phyloP scores from a whole-genome alignment of 805 yeast genomes.

The Cyberlindnera nakhonratchasimensis region DNA sequence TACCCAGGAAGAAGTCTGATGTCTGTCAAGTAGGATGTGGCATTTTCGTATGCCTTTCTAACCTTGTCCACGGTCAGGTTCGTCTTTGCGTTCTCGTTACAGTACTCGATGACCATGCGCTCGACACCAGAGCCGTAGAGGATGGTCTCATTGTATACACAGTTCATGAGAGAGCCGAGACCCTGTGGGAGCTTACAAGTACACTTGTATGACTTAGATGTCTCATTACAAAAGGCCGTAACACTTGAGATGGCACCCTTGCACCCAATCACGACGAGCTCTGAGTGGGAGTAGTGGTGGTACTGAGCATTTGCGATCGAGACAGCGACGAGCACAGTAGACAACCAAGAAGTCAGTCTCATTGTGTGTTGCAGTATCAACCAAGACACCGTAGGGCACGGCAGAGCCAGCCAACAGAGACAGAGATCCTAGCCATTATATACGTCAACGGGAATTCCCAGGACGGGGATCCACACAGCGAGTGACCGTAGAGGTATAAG shows the following conservation, averaged over 20 bases:
- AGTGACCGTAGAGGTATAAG: too few species aligned
- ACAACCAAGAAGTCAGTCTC: not conserved
- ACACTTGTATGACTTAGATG: slow-evolving; percentile 23
- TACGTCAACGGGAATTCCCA: too few species aligned
- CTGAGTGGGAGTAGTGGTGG: slow-evolving; percentile 18
- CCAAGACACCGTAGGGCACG: too few species aligned
- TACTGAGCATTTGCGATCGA: slow-evolving; percentile 5
- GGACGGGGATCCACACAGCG: too few species aligned
- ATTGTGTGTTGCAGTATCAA: not conserved
- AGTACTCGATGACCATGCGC: slow-evolving; percentile 26
- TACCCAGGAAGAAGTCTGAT: slow-evolving; percentile 32
- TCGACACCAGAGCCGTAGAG: slow-evolving; percentile 18
- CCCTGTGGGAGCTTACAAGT: slow-evolving; percentile 29
- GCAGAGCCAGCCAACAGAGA: too few species aligned
- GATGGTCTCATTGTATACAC: slow-evolving; percentile 23
- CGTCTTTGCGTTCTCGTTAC: slow-evolving; percentile 20
- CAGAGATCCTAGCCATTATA: too few species aligned
- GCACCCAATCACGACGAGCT: slow-evolving; percentile 25
- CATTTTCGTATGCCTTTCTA: slow-evolving; percentile 39
- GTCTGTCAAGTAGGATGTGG: slow-evolving; percentile 40
- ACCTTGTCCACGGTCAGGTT: slow-evolving; percentile 34
- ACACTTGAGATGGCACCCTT: slow-evolving; percentile 23
- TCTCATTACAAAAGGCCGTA: slow-evolving; percentile 27
- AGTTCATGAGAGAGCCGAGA: slow-evolving; percentile 30
- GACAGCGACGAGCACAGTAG: not conserved